Conservation (phyloP, 208 protist species). For the Leishmania lainsoni region DNA sequence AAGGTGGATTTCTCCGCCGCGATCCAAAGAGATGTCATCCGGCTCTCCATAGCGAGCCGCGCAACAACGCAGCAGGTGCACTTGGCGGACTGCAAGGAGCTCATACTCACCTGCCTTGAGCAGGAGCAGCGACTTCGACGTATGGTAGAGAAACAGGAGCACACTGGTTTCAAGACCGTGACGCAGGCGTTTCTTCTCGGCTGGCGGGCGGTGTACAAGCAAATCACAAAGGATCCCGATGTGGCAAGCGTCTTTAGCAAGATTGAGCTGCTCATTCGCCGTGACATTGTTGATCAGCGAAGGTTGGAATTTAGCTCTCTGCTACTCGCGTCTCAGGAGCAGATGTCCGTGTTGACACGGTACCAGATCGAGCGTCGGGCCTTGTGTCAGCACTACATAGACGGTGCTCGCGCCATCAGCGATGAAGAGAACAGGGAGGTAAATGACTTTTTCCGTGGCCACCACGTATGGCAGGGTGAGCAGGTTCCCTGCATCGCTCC, state of each 20-base stretch:
- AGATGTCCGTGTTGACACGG: conserved; percentile 4
- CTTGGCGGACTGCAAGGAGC: conserved; percentile 8
- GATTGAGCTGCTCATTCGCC: conserved; percentile 64
- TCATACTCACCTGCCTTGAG: conserved; percentile 16
- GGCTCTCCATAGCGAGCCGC: conserved; percentile 10
- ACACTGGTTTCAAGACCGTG: conserved; percentile 35
- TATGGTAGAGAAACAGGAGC: conserved; percentile 56
- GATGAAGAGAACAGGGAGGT: conserved; percentile 38
- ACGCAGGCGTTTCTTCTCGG: conserved; percentile 42
- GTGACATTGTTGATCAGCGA: conserved; percentile 58
- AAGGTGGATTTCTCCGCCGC: conserved; percentile 15
- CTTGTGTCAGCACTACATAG: conserved; percentile 43
- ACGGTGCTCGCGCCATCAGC: conserved; percentile 41
- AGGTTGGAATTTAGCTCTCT: conserved; percentile 43
- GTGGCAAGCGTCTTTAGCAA: conserved; percentile 38
- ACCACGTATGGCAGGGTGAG: conserved; percentile 11
- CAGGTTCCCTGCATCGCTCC: not conserved
- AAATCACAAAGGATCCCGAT: conserved; percentile 33
- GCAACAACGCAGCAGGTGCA: conserved; percentile 11
- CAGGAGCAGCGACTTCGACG: conserved; percentile 49
- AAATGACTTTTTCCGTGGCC: conserved; percentile 15
- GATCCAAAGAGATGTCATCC: conserved; percentile 31
- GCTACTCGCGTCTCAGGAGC: conserved; percentile 14
- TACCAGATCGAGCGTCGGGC: conserved; percentile 20
- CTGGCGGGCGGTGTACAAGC: conserved; percentile 62